phyloP scores from a whole-genome alignment of 257 asterid genomes.

The Solanum neorickii region DNA sequence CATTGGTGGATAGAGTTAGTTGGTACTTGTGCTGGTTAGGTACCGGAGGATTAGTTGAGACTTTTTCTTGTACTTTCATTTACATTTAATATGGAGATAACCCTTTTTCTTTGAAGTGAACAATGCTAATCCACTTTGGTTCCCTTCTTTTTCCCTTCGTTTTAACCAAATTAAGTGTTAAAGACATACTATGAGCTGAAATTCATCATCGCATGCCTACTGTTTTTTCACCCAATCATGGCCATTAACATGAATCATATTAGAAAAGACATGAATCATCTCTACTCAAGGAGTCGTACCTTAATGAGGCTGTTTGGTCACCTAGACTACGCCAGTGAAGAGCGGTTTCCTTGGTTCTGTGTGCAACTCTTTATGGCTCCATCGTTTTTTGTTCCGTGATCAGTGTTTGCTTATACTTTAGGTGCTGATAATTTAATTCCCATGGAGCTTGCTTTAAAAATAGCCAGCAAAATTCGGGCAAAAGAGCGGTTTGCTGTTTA shows the following conservation, averaged over 20 bases:
- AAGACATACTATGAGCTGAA: neutral
- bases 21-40: neutral
- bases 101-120: neutral
- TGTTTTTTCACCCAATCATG: neutral
- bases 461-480: slow-evolving; percentile 72
- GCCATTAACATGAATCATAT: neutral
- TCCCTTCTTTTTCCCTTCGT: neutral
- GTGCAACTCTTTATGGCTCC: neutral
- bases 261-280: neutral
- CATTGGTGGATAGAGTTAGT: neutral
- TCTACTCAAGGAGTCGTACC: neutral
- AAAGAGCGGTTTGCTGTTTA: slow-evolving; percentile 74
- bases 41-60: neutral
- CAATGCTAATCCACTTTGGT: neutral
- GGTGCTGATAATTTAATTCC: slow-evolving; percentile 95
- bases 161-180: neutral
- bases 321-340: neutral
- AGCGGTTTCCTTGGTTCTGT: neutral
- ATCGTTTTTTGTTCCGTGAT: neutral
- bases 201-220: neutral
- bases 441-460: slow-evolving; percentile 80
- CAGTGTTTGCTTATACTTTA: slow-evolving; percentile 9
- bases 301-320: neutral
- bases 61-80: neutral
- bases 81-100: neutral